phyloP scores from a whole-genome alignment of 371 early-diverging fungal species.

The Batrachochytrium dendrobatidis region DNA sequence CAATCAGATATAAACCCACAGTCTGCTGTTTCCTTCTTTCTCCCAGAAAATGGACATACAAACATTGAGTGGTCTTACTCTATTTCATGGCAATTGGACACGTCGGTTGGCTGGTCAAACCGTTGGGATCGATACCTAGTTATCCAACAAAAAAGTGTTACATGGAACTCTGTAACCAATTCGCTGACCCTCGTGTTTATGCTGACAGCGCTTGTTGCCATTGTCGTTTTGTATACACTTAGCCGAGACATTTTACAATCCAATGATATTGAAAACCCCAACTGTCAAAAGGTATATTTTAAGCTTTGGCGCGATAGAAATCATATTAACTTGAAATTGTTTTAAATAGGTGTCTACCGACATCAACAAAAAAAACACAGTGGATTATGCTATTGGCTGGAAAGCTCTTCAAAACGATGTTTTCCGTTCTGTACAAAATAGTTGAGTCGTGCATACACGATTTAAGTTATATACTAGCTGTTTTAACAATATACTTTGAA shows the following conservation, averaged over 20 bases:
- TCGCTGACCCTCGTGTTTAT: background rate
- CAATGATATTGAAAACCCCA: no score
- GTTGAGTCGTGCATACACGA: background rate
- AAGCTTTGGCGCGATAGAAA: background rate
- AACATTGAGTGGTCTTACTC: conserved; percentile 1
- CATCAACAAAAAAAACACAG: no score
- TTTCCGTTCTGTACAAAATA: no score
- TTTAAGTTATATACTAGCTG: background rate
- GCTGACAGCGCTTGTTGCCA: background rate
- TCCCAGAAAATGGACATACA: background rate
- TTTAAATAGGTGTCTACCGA: background rate
- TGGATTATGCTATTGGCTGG: background rate
- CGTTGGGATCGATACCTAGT: background rate
- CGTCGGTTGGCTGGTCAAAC: background rate
- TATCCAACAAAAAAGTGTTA: background rate
- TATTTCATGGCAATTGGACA: background rate
- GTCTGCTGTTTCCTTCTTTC: background rate
- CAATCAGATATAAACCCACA: background rate
- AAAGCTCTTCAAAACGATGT: background rate
- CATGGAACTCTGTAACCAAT: background rate
- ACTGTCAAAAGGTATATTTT: no score
- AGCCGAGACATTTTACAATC: background rate
- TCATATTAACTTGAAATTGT: background rate
- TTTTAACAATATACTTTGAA: background rate
- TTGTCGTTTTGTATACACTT: background rate